Evolutionary conservation across 83 land plant species (phyloP).

Genomic region (Isoetes engelmannii): DNA sequence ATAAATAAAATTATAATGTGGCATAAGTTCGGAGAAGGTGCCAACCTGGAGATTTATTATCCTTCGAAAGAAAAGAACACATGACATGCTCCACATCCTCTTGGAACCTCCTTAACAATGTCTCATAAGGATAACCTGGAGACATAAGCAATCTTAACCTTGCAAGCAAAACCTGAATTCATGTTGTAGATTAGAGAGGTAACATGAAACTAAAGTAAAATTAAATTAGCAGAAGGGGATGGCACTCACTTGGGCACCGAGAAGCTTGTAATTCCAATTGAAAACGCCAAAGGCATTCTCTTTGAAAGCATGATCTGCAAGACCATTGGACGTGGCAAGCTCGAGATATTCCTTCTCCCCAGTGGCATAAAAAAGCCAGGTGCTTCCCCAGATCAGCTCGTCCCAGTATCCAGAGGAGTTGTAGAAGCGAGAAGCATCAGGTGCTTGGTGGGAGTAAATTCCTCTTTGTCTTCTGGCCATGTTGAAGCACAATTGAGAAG

Average conservation of each 20-base stretch:
- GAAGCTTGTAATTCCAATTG: conserved; percentile 21
- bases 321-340: background rate
- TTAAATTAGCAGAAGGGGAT: background rate
- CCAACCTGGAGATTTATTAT: conserved; percentile 3
- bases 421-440: background rate
- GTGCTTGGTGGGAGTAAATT: background rate
- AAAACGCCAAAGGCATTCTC: conserved; percentile 10
- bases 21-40: too few relatives aligned
- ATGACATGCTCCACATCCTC: background rate
- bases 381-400: conserved; percentile 2
- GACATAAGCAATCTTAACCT: conserved; percentile 3
- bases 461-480: conserved; percentile 1
- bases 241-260: conserved; percentile 18
- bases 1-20: too few relatives aligned
- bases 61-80: background rate
- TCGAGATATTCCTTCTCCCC: background rate
- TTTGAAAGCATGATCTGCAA: background rate
- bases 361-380: background rate
- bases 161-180: conserved; percentile 3
- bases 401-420: conserved; percentile 2
- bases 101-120: background rate
- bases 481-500: conserved; percentile 26
- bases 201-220: background rate
- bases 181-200: background rate
- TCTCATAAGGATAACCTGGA: conserved; percentile 15